Base-by-base conservation (phyloP, 345 rosid species). In the Noccaea caerulescens region DNA sequence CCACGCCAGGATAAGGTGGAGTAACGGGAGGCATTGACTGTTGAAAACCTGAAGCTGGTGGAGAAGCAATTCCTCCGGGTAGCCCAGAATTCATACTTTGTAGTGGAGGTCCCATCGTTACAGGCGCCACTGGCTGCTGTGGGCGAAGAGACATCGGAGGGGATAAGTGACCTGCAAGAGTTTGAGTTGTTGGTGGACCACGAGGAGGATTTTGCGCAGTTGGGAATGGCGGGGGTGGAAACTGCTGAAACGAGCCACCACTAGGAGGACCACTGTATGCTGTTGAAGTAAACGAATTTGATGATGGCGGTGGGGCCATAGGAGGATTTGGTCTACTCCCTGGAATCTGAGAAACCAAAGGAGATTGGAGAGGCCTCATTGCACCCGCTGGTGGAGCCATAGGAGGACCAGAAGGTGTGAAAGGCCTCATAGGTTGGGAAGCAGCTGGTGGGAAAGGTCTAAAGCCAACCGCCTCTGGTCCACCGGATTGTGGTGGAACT, bases 31-130 rank as follows among this genome's bases (percentile, higher is more conserved):
- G 76, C 70, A 82, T 77, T 14, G 87, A 36, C 13, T 82, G 87
- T 80, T 83, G 92, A 75, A 83, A 80, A 71, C 68, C 82, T 14
- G 82, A 16, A 43, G 81, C 47, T 39, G 85, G 14, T 38, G 77
- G 87, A 49, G 81, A 77, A 66, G 68, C 49, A 73, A 41, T 82
- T 47, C 63, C 52, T 59, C 79, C 70, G 12, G 87, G 67, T 62
- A 79, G 78, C 44, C 81, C 75, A 64, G 69, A 77, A 46, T 53
- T 80, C 71, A 73, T 71, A 66, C 71, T 81, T 51, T 75, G 85
- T 12, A 86, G 82, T 0, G 84, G 87, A 77, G 81, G 85, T 71
- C 96, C 93, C 87, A 85, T 87, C 4, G 88, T 81, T 43, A 77
- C 82, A 54, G 80, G 63, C 11, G 84, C 78, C 66, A 72, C 58